Percentiles rank a stretch among this genome's conserved stretches.
These are phyloP conservation scores for Dalbergia cultrata DNA, from an alignment of 306 rosid species.

Conservation along the genomic window DNA sequence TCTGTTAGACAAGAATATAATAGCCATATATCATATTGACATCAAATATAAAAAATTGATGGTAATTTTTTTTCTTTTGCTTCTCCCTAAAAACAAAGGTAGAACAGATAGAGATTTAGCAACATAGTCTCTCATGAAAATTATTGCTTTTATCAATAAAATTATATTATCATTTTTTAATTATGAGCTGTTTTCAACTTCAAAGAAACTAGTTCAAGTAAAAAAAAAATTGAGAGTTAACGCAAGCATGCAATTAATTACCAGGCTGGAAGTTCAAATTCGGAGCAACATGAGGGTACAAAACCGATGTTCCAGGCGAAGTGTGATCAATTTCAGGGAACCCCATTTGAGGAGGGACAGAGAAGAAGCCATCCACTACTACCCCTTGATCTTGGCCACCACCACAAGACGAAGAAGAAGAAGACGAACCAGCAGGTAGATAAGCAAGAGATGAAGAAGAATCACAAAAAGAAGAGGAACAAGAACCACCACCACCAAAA, in stretches of 20 bases:
- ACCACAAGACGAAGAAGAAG: constrained; percentile 30
- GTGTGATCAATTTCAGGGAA: constrained; percentile 66
- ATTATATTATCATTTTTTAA: no score
- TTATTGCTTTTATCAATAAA: no score
- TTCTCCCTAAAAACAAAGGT: no score
- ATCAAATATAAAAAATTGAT: not conserved
- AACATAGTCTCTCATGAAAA: no score
- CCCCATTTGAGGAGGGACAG: constrained; percentile 62
- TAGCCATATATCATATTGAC: not conserved
- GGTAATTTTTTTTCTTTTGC: no score
- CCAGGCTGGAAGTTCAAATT: constrained; percentile 68
- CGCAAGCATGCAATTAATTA: constrained; percentile 52
- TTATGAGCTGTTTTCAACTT: no score
- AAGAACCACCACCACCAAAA: constrained; percentile 17
- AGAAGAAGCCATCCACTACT: constrained; percentile 46
- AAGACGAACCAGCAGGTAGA: constrained; percentile 51
- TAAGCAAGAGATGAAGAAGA: constrained; percentile 31
- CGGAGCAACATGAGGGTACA: constrained; percentile 54
- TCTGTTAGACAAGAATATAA: not conserved
- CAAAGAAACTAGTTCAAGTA: not conserved
- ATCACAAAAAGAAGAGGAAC: not conserved
- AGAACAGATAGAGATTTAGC: no score
- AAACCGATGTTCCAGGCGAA: constrained; percentile 55
- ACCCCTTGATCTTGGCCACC: constrained; percentile 35
- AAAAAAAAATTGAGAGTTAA: not conserved